phyloP scores from a whole-genome alignment of 2,329 filamentous ascomycete genomes.

The Bisporella sp. region DNA sequence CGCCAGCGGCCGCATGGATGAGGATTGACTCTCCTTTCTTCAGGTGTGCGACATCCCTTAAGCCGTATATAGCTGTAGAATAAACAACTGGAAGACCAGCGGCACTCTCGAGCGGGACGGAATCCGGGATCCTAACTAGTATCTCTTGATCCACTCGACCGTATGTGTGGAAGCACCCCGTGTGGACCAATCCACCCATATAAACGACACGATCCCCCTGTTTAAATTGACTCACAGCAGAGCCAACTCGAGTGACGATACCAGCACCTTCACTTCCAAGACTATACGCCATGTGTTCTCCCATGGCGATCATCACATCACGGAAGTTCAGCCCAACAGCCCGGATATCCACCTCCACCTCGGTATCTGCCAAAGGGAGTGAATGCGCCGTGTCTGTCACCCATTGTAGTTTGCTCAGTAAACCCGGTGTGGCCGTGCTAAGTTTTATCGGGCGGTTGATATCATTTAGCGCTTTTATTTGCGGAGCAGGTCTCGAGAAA shows the following conservation, averaged over 20 bases:
- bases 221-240: neutral
- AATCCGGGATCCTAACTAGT: neutral
- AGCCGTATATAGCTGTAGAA: constrained; percentile 13
- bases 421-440: neutral
- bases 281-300: neutral
- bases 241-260: neutral
- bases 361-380: neutral
- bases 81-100: constrained; percentile 25
- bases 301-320: neutral
- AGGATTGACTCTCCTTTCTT: constrained; percentile 21
- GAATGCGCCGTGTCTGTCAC: neutral
- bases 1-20: constrained; percentile 26
- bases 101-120: neutral
- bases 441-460: neutral
- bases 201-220: neutral
- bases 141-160: neutral
- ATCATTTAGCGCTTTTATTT: too few relatives aligned
- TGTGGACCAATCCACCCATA: neutral
- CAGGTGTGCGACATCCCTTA: constrained; percentile 12
- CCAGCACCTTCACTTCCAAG: neutral
- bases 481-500: too few relatives aligned
- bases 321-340: neutral
- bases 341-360: constrained; percentile 1
- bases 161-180: neutral
- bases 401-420: neutral